Base-by-base conservation (phyloP, 352 stramenopile species). In the Globisporangium cylindrosporum region DNA sequence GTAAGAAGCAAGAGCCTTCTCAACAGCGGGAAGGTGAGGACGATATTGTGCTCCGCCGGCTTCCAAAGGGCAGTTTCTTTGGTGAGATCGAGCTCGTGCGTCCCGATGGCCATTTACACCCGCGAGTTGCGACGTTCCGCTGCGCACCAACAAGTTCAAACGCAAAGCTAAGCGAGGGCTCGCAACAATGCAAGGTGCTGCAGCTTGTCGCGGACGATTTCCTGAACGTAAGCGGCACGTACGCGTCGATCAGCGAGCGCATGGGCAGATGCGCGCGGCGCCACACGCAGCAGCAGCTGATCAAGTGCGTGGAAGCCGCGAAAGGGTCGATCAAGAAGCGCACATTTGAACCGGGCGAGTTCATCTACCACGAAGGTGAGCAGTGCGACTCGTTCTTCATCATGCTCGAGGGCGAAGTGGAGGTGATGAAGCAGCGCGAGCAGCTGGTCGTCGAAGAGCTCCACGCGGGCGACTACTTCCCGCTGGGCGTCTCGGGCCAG, bases 371-470 rank as follows among this genome's bases (percentile, higher is more conserved):
- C 66, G 82, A 93, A 69, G 86, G 86, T 10, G 86, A 94, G 62
- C 71, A 75, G 32, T 87, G 80, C 48, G 86, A 94, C 64, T 92
- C 84, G 32, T 90, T 92, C 32, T 94, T 89, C 65, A 94, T 94
- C 46, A 72, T 94, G 22, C 66, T 92, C 34, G 79, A 91, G 36
- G 86, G 86, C 14, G 75, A 88, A 49, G 75, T 93, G 0, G 78
- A 94, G 73, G 86, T 94, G 18, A 72, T 94, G 1, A 86, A 86
- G 55, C 76, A 86, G 46, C 76, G 84, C n/a, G 81, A 84, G 7
- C 68, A 82, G 24, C 69, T 94, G 18, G 79, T 93, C 3, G 82
- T 95, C 15, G 87, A 95, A 62, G 75, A 90, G 62, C 73, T 95
- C 15, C 73, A 82, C 20, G 73, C 79, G 2, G 87, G 87, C 6